Evolutionary conservation across 441 rosid genomes (phyloP).

Genomic region (Kokia cookei): DNA sequence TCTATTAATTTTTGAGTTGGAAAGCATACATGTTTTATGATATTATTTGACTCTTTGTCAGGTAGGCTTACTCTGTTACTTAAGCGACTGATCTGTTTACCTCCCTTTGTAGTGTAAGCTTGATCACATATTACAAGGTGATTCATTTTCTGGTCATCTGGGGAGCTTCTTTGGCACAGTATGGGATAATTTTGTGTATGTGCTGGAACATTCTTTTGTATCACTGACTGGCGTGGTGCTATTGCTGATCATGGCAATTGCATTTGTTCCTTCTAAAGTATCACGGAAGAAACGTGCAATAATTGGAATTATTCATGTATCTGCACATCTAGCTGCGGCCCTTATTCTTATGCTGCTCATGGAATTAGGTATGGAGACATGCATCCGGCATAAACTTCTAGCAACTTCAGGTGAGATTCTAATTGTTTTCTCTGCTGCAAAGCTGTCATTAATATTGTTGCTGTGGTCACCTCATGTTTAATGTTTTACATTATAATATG

Average conservation of each 20-base stretch:
- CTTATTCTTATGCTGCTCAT: conserved; percentile 86
- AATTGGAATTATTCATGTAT: conserved; percentile 86
- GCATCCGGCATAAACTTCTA: conserved; percentile 80
- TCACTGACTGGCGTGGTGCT: conserved; percentile 69
- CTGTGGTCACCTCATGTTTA: neutral
- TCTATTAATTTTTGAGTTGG: neutral
- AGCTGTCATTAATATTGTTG: neutral
- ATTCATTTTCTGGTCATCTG: conserved; percentile 83
- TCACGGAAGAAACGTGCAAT: conserved; percentile 73
- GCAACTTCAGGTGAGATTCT: conserved; percentile 78
- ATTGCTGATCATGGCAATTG: conserved; percentile 59
- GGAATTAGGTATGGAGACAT: conserved; percentile 89
- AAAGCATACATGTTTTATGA: conserved; percentile 2
- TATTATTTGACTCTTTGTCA: neutral
- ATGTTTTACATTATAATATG: neutral
- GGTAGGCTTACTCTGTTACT: neutral
- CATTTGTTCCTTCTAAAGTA: conserved; percentile 82
- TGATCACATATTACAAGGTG: conserved; percentile 74
- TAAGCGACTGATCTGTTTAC: conserved; percentile 17
- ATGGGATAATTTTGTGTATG: conserved; percentile 58
- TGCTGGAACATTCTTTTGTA: conserved; percentile 74
- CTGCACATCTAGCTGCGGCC: conserved; percentile 83
- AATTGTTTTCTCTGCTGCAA: neutral
- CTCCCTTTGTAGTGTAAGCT: conserved; percentile 73
- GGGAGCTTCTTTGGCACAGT: conserved; percentile 76